Evolutionary conservation across 495 filamentous ascomycete genomes (phyloP), one percentile per base, ranked within the genome.

Genomic region (Xanthoparmelia taractica): DNA sequence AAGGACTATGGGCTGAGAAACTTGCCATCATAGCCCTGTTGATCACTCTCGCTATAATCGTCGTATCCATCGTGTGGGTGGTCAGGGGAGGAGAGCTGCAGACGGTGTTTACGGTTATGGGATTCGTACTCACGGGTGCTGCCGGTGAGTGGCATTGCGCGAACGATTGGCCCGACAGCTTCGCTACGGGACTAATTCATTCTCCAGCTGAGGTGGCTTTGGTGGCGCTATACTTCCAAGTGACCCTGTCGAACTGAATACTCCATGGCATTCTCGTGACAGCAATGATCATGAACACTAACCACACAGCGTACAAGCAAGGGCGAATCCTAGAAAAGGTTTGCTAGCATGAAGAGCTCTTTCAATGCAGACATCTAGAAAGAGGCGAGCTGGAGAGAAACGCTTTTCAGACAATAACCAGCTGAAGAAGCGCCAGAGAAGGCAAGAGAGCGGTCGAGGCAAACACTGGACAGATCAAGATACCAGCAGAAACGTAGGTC

Each of bases 51-150:
- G 67, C 68, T 11, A 70, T 70, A 36, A 61, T 70, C 13, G 48
- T 70, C 10, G 68, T 65, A 15, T 68, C 58, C 10, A 69, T 69
- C n/a, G 62, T 70, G 8, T 70, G 68, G 67, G 63, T 54, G 31
- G 41, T 69, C 17, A 55, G 2, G 38, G 67, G 67, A 11, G 68
- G 68, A n/a, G 27, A 70, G 5, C 50, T 70, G 48, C 68, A 70
- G 50, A 70, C 68, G 8, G 67, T 70, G 27, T 70, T 70, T 43
- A 70, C 68, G 15, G 67, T 69, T 20, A 70, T 70, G 67, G 47
- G 67, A n/a, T 70, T 69, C 40, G 67, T 69, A 13, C 58, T 70
- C 33, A 66, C 34, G 18, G 59, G 43, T 59, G 67, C 63, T 66
- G 63, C 63, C 55, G 68, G 66, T 68, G 45, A 59, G 67, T 55